These are phyloP conservation scores for Nothophoma quercina DNA, from an alignment of 2,329 filamentous ascomycete species.

Conservation along the genomic window DNA sequence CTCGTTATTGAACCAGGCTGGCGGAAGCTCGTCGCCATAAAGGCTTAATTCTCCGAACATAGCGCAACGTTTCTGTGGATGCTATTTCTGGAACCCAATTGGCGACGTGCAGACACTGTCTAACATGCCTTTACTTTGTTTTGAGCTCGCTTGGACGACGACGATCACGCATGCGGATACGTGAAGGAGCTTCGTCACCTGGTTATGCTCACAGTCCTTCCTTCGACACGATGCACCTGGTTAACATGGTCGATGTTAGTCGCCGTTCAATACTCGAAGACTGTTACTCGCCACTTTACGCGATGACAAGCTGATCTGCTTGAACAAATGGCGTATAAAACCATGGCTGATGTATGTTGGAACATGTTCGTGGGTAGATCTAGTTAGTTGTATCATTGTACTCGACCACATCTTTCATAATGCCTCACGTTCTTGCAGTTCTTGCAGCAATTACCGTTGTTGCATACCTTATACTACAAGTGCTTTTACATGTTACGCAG, in stretches of 20 bases:
- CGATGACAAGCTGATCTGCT: background rate
- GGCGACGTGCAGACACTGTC: background rate
- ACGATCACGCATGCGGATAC: slow-evolving; percentile 12
- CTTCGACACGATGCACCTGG: slow-evolving; percentile 5
- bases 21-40: background rate
- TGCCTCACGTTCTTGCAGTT: slow-evolving; percentile 2
- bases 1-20: background rate
- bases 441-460: background rate
- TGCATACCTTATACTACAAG: background rate
- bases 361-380: background rate
- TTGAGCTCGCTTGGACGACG: slow-evolving; percentile 11
- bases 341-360: background rate
- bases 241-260: slow-evolving; percentile 1
- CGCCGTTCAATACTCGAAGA: slow-evolving; percentile 5
- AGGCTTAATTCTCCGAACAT: background rate
- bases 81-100: slow-evolving; percentile 2
- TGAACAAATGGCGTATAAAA: slow-evolving; percentile 1
- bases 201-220: background rate
- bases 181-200: background rate
- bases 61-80: background rate
- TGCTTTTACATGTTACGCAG: slow-evolving; percentile 2
- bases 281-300: background rate
- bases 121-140: slow-evolving; percentile 1
- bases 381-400: no score
- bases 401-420: background rate